These are phyloP conservation scores for Daphne laureola DNA, from an alignment of 441 rosid species.

Conservation along the genomic window DNA sequence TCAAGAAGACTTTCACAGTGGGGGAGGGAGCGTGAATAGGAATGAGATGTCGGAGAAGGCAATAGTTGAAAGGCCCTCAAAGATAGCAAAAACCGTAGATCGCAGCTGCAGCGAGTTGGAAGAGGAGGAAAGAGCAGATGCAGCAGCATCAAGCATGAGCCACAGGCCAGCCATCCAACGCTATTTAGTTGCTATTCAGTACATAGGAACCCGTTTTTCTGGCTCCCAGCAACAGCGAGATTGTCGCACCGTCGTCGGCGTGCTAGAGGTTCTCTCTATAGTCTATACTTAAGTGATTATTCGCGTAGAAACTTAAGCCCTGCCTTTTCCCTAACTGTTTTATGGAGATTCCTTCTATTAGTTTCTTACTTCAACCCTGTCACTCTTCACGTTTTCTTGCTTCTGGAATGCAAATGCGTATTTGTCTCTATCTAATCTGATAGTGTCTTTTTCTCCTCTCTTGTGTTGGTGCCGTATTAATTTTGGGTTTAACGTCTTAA, in stretches of 20 bases:
- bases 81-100: slow-evolving; percentile 35
- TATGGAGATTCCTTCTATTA: too few relatives aligned
- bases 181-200: slow-evolving; percentile 79
- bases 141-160: slow-evolving; percentile 27
- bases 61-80: slow-evolving; percentile 30
- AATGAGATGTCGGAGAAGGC: slow-evolving; percentile 37
- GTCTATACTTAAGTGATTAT: too few relatives aligned
- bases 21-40: slow-evolving; percentile 11
- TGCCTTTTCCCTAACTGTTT: too few relatives aligned
- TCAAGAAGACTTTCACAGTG: too few relatives aligned
- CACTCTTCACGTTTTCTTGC: too few relatives aligned
- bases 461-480: background rate
- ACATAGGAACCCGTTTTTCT: slow-evolving; percentile 78
- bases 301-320: too few relatives aligned
- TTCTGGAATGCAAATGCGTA: too few relatives aligned
- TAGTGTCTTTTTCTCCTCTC: too few relatives aligned
- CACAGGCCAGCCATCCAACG: slow-evolving; percentile 61
- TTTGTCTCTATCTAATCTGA: too few relatives aligned
- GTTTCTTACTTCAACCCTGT: too few relatives aligned
- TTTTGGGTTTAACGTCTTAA: background rate
- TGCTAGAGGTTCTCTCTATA: slow-evolving; percentile 48
- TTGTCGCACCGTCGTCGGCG: slow-evolving; percentile 76
- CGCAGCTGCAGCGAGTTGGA: slow-evolving; percentile 18
- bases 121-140: slow-evolving; percentile 25
- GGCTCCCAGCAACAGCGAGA: slow-evolving; percentile 81